phyloP scores from a whole-genome alignment of 208 protist species.

The Endotrypanum monterogeii region DNA sequence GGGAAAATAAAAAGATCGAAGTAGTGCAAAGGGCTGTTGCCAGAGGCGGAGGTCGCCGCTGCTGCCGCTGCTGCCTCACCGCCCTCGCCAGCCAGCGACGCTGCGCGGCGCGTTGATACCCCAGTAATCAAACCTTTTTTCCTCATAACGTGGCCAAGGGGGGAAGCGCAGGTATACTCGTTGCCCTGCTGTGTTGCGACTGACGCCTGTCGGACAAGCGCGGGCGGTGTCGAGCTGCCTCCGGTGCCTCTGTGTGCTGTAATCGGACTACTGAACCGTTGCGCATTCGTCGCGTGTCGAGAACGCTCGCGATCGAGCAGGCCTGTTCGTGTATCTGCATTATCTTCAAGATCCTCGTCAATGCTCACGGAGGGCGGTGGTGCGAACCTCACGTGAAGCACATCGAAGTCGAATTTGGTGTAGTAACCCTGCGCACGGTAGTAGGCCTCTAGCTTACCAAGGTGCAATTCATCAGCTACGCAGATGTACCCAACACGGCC shows the following conservation, averaged over 20 bases:
- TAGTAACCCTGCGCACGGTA: constrained; percentile 69
- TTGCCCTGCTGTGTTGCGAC: neutral
- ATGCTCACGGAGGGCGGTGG: constrained; percentile 30
- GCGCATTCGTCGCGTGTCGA: neutral
- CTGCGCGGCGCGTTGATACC: too few species aligned
- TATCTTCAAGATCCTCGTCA: neutral
- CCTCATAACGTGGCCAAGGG: neutral
- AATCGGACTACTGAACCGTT: neutral
- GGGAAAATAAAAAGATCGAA: constrained; percentile 86
- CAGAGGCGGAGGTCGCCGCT: neutral
- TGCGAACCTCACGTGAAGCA: constrained; percentile 73
- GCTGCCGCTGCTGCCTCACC: constrained; percentile 18
- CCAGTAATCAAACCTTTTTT: neutral
- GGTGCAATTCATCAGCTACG: constrained; percentile 72
- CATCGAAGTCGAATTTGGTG: constrained; percentile 82
- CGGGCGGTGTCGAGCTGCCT: neutral
- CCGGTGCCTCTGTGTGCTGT: neutral
- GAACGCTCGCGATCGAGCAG: constrained; percentile 9
- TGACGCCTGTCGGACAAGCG: neutral
- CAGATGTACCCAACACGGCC: constrained; percentile 77
- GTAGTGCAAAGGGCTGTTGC: constrained; percentile 10
- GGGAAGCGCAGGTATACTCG: neutral
- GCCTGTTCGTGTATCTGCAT: neutral
- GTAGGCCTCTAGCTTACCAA: constrained; percentile 62
- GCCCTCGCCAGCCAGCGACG: constrained; percentile 4